A percentile compares a stretch with the other conserved stretches of the same genome.
phyloP scores from a whole-genome alignment of 2,329 filamentous ascomycete species.

The Neonectria faginata region DNA sequence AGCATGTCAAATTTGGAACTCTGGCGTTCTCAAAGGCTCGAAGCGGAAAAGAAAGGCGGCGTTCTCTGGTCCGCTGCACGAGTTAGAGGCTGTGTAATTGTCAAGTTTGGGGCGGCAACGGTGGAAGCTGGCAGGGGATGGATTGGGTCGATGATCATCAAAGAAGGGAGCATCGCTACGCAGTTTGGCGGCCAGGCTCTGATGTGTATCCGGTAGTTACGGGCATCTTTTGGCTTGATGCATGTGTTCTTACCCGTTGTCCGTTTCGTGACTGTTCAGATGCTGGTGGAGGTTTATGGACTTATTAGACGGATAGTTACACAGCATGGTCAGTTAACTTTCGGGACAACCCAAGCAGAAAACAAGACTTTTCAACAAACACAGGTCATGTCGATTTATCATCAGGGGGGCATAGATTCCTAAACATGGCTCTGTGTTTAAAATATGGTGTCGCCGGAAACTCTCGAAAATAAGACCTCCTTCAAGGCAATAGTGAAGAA shows the following conservation, averaged over 20 bases:
- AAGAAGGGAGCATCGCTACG: slow-evolving; percentile 77
- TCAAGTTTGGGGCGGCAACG: slow-evolving; percentile 88
- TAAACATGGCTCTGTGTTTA: neutral
- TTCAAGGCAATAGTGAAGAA: neutral
- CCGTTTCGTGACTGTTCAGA: neutral
- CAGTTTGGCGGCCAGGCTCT: slow-evolving; percentile 85
- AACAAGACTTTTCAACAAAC: neutral
- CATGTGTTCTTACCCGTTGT: neutral
- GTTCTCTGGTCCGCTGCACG: slow-evolving; percentile 86
- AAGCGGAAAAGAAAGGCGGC: slow-evolving; percentile 67
- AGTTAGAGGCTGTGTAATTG: slow-evolving; percentile 84
- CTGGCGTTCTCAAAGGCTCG: slow-evolving; percentile 68
- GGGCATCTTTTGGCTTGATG: neutral
- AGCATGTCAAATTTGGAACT: slow-evolving; percentile 56
- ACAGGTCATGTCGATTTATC: neutral
- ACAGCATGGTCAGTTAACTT: neutral
- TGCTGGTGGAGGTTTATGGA: neutral
- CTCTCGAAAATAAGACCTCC: neutral
- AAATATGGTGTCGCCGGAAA: neutral
- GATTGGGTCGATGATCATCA: slow-evolving; percentile 79
- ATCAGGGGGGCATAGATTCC: neutral
- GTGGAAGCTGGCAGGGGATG: slow-evolving; percentile 86
- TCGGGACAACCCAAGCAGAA: neutral
- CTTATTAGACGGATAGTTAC: neutral
- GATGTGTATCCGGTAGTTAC: slow-evolving; percentile 73